phyloP scores from a whole-genome alignment of 129 eudicot species.

The Helichrysum umbraculigerum region DNA sequence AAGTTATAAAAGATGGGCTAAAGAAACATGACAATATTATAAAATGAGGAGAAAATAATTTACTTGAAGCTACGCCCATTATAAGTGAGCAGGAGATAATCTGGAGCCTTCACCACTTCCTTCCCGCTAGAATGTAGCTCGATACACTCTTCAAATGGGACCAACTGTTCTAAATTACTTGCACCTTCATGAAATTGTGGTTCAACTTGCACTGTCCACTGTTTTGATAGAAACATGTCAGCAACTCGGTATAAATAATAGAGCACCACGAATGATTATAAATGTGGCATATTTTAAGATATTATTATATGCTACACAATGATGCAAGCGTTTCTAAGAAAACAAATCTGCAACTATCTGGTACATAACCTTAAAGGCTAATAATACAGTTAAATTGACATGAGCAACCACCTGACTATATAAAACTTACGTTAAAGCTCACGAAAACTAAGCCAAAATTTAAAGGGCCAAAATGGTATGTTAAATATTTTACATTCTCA shows the following conservation, averaged over 20 bases:
- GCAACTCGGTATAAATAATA: conserved; percentile 22
- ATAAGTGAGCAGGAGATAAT: conserved; percentile 84
- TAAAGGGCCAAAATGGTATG: not conserved
- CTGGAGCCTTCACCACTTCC: conserved; percentile 81
- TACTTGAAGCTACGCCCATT: conserved; percentile 98
- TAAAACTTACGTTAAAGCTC: not conserved
- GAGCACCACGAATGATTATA: not conserved
- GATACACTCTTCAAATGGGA: conserved; percentile 93
- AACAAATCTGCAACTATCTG: conserved; percentile 10
- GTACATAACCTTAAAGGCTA: not conserved
- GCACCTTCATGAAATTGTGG: conserved; percentile 96
- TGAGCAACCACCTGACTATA: conserved; percentile 16
- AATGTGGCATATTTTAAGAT: conserved; percentile 21
- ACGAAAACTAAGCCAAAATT: not conserved
- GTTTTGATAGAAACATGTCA: conserved; percentile 24
- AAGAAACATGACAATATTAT: not conserved
- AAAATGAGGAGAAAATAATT: conserved; percentile 33
- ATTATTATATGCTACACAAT: not conserved
- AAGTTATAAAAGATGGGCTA: not conserved
- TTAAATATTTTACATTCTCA: conserved; percentile 26
- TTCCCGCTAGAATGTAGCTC: conserved; percentile 75
- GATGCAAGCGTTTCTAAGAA: not conserved
- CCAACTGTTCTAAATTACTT: conserved; percentile 86
- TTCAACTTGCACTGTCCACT: conserved; percentile 97
- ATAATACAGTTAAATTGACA: not conserved